Percentiles rank a stretch among this genome's conserved stretches.
phyloP scores from a whole-genome alignment of 352 stramenopile genomes.

The Pythium inflatum region DNA sequence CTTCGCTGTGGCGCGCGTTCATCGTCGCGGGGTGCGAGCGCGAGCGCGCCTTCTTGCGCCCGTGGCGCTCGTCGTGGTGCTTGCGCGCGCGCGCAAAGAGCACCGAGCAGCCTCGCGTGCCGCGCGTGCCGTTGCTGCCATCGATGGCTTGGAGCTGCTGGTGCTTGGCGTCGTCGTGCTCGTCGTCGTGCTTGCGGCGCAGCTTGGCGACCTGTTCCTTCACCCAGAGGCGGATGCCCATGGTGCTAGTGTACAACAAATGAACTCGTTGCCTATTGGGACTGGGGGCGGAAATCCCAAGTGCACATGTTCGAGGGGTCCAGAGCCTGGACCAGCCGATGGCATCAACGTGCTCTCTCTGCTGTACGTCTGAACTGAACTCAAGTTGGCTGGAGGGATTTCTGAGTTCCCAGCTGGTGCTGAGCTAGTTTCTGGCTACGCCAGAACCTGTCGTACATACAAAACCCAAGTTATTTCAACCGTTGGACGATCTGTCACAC shows the following conservation, averaged over 20 bases:
- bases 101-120: conserved; percentile 25
- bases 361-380: conserved; percentile 23
- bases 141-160: conserved; percentile 26
- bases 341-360: too few species aligned
- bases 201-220: conserved; percentile 36
- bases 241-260: too few species aligned
- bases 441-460: neutral
- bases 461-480: neutral
- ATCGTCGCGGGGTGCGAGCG: conserved; percentile 17
- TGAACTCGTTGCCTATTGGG: too few species aligned
- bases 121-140: conserved; percentile 1
- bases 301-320: conserved; percentile 28
- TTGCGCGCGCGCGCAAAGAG: conserved; percentile 29
- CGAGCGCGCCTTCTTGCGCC: conserved; percentile 24
- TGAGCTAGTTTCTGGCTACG: neutral
- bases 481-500: too few species aligned
- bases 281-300: conserved; percentile 33
- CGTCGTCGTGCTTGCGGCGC: conserved; percentile 24
- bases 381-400: conserved; percentile 15
- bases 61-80: conserved; percentile 25
- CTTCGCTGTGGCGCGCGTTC: conserved; percentile 15
- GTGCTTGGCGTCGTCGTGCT: conserved; percentile 15
- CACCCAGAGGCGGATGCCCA: conserved; percentile 34
- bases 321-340: too few species aligned
- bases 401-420: conserved; percentile 27